phyloP scores from a whole-genome alignment of 176 grass and related monocot species.

The Bothriochloa decipiens region DNA sequence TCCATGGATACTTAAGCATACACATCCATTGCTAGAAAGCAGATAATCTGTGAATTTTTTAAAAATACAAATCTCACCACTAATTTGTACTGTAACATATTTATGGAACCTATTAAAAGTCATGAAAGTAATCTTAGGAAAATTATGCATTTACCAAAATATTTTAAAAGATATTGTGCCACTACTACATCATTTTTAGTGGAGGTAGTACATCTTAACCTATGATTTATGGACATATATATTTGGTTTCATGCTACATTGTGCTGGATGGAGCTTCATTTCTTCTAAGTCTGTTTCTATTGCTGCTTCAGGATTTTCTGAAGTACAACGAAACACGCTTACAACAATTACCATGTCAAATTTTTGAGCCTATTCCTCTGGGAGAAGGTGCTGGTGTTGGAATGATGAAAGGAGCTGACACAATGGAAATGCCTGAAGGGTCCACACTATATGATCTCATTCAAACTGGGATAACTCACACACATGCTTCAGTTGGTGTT shows the following conservation, averaged over 20 bases:
- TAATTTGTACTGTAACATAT: background rate
- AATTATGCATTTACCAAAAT: background rate
- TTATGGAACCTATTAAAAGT: background rate
- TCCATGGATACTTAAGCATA: constrained; percentile 1
- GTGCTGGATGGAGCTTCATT: background rate
- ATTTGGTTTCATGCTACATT: constrained; percentile 1
- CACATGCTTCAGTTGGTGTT: constrained; percentile 81
- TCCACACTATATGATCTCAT: constrained; percentile 95
- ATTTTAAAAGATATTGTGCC: background rate
- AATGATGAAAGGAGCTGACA: constrained; percentile 82
- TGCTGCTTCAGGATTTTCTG: constrained; percentile 75
- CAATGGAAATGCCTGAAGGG: constrained; percentile 92
- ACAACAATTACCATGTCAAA: constrained; percentile 84
- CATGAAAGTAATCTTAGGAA: background rate
- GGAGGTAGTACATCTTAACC: background rate
- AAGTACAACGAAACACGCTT: constrained; percentile 83
- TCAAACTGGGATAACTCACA: constrained; percentile 90
- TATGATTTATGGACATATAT: background rate
- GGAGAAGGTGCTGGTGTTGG: constrained; percentile 96
- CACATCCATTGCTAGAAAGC: background rate
- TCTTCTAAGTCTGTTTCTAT: constrained; percentile 17
- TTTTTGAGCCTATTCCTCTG: constrained; percentile 75
- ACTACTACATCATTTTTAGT: background rate
- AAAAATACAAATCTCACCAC: background rate
- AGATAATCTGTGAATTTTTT: background rate